Base-by-base conservation (phyloP, 495 filamentous ascomycete genomes). In the Penicillium maclennaniae region DNA sequence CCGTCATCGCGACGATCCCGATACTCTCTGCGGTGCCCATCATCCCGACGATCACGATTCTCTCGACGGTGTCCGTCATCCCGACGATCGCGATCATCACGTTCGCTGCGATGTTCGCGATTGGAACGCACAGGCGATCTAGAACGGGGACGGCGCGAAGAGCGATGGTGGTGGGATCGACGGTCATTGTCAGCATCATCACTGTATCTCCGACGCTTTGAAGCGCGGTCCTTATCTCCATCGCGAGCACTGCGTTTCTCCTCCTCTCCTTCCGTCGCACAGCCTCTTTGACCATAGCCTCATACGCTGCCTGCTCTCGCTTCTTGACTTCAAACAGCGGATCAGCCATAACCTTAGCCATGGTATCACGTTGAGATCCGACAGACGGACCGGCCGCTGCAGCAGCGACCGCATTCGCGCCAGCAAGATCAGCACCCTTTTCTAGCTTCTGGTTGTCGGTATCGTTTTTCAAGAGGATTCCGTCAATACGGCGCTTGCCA, bases 311-410 rank as follows among this genome's bases (percentile, higher is more conserved):
- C 70, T 97, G 91, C 63, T 97, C 91, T 67, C 90, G 83, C 69
- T 82, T 88, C 79, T 92, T 95, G 63, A 98, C 95, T 44, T 89
- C 88, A 28, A 98, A 68, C 60, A 98, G 70, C 34, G 93, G 93
- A 62, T 98, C 93, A 47, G 91, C 87, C 62, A 88, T 70, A 43
- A 97, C 85, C 73, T 98, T 98, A 12, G 79, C 59, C 53, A 88
- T 85, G 0, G 84, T 87, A 69, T 97, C 93, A 37, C 89, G 76
- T 40, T 82, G 69, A 7, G 63, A 49, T 80, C 87, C 66, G 26
- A 79, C 79, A 68, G 85, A 80, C 55, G 88, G 82, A 20, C 73
- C 74, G 26, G 84, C 79, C 40, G 48, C 26, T 14, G 31, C 38
- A 43, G 81, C 74, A 8, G 76, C 77, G 12, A 78, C 85, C 6